Base-by-base conservation (phyloP, 2,329 filamentous ascomycete genomes). In the Sphaerulina vaccinii region DNA sequence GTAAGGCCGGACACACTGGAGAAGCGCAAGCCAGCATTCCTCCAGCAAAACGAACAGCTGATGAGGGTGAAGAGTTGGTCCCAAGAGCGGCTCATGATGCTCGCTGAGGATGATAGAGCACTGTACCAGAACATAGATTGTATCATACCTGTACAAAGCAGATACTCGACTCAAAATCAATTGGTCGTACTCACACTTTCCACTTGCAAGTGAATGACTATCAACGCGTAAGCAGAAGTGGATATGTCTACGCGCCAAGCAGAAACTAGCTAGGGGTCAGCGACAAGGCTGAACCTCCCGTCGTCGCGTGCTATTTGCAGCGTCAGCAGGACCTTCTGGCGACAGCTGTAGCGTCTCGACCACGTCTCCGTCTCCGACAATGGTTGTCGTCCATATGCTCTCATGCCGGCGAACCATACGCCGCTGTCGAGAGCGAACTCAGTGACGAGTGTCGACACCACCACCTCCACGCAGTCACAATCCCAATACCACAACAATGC, bases 401-500 rank as follows among this genome's bases (percentile, higher is more conserved):
- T 49, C 51, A 63, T 63, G 61, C 47, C 56, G 50, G 53, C 36
- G 49, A 46, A 40, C 32, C 21, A 38, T 15, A 46, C 58, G 32
- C 44, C 44, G 19, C 27, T 35, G 21, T 62, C 60, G 16, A 55
- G 64, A 54, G 49, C 58, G 22, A 56, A 59, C 23, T 62, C 62
- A 37, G 52, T 55, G 46, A 53, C 54, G 51, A 43, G 51, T 41
- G 58, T 51, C 38, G 59, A 52, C 46, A 51, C 29, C 39, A 51
- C 49, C 8, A 49, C 54, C 23, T 29, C 43, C 21, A 15, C 48
- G 27, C 27, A 32, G 27, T 32, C 27, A 13, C 27, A 32, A 13
- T 10, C 27, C 1, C 27, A 32, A 4, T 32, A 50, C 44, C 29
- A 13, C 43, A 29, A 39, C 35, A 65, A 74, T 63, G 75, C 76